A percentile compares a stretch with the other conserved stretches of the same genome.
These are phyloP conservation scores for Neurospora sp. DNA, from an alignment of 2,329 filamentous ascomycete genomes.

Conservation along the genomic window DNA sequence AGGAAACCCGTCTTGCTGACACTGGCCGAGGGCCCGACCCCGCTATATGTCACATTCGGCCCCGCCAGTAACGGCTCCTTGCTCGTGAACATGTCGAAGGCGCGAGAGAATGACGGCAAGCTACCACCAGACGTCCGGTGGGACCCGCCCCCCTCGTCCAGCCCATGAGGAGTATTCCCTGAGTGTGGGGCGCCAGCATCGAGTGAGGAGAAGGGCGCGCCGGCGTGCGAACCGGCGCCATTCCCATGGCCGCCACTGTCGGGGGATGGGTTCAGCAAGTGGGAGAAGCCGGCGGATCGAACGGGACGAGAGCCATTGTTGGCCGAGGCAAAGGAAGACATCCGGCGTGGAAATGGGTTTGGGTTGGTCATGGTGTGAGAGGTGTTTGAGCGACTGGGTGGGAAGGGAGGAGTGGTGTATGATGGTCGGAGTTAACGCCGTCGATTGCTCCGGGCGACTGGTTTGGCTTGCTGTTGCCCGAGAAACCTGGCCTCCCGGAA, in stretches of 20 bases:
- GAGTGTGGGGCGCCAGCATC: conserved; percentile 7
- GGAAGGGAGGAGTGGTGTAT: conserved; percentile 3
- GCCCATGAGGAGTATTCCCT: conserved; percentile 5
- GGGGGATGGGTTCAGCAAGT: conserved; percentile 43
- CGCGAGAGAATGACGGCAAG: conserved; percentile 40
- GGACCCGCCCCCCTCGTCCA: conserved; percentile 12
- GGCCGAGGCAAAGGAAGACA: conserved; percentile 26
- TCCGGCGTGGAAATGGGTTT: conserved; percentile 22
- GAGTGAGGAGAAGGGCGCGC: conserved; percentile 15
- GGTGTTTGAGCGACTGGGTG: conserved; percentile 7
- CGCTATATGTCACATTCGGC: conserved; percentile 7
- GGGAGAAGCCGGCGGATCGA: conserved; percentile 36
- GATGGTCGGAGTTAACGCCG: background rate
- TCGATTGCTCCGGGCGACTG: background rate
- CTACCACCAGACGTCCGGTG: conserved; percentile 20
- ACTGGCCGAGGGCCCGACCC: conserved; percentile 6
- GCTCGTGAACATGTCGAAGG: conserved; percentile 40
- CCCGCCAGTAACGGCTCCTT: conserved; percentile 13
- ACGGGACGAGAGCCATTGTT: conserved; percentile 26
- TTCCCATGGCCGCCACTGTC: conserved; percentile 26
- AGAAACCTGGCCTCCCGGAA: background rate
- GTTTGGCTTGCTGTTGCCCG: background rate
- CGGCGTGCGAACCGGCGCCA: conserved; percentile 9
- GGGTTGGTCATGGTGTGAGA: conserved; percentile 33
- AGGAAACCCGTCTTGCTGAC: conserved; percentile 50